Base-by-base conservation (phyloP, 1,139 yeast genomes). In the Scheffersomyces titani region DNA sequence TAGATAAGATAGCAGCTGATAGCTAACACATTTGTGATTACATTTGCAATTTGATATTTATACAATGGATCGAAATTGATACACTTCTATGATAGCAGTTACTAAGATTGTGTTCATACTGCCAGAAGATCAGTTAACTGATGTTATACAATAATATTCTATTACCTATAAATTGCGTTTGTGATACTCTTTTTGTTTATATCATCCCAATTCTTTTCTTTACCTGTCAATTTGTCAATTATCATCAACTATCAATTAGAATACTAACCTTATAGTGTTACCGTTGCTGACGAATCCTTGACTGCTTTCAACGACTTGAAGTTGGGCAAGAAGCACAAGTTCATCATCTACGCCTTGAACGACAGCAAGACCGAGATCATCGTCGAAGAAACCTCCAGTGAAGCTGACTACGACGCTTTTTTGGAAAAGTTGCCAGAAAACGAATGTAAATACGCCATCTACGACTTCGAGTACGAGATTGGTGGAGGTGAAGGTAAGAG, bases 361-460 rank as follows among this genome's bases (percentile, higher is more conserved):
- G 93, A 88, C 64, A 80, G 83, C 70, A 92, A 92, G 81, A 92
- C 98, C 61, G 89, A 92, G 80, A 93, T 94, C 74, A 84, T 92
- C 56, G 98, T 94, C 60, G 94, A 89, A 70, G 85, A 89, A 75
- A 90, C 96, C 60, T 91, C 97, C 56, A 79, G 83, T 55, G 89
- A 86, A 47, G 70, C 70, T 47, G 89, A 86, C 68, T 94, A 94
- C 78, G 98, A 94, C 66, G 79, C 84, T 51, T 94, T 94, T 77
- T 78, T 93, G 67, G 92, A 85, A 70, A 85, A 90, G 73, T 85
- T 94, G 68, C 98, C 98, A 69, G 99, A 96, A 81, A 86, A 90
- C 73, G 97, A 93, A 70, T 92, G 98, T 80, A 88, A 93, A 75
- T 96, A 94, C 74, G 99, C 99, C 60, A 87, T 96, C 60, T 94